Conservation (phyloP, 768 basidiomycete species). For the Hydnomerulius pinastri region DNA sequence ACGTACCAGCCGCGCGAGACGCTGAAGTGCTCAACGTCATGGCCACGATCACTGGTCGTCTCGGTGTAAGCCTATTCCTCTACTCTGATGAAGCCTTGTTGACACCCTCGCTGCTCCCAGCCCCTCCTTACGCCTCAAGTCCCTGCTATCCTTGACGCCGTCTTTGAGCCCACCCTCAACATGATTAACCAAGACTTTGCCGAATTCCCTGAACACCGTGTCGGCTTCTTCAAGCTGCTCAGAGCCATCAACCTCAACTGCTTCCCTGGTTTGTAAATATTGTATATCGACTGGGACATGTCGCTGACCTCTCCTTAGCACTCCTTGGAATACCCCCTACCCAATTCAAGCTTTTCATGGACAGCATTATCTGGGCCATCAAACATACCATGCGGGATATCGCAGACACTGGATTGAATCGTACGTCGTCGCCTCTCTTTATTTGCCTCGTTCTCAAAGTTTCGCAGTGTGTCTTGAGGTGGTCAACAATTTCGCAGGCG, state of each 20-base stretch:
- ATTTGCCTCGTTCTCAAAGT: constrained; percentile 5
- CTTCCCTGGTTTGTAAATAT: constrained; percentile 79
- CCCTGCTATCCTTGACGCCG: constrained; percentile 91
- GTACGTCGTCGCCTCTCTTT: constrained; percentile 39
- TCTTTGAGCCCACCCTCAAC: constrained; percentile 93
- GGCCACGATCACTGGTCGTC: constrained; percentile 87
- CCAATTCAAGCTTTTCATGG: constrained; percentile 98
- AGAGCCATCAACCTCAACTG: constrained; percentile 90
- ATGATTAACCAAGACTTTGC: constrained; percentile 99
- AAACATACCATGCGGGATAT: constrained; percentile 99
- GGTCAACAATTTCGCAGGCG: constrained; percentile 89
- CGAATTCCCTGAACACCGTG: constrained; percentile 98
- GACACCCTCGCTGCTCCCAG: constrained; percentile 41
- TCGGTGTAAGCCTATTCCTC: constrained; percentile 66
- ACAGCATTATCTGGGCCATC: constrained; percentile 99
- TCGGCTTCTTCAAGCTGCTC: constrained; percentile 94
- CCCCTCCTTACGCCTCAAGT: constrained; percentile 89
- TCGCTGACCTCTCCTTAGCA: constrained; percentile 38
- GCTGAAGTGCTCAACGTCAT: constrained; percentile 97
- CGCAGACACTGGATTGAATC: constrained; percentile 83
- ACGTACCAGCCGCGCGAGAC: constrained; percentile 90
- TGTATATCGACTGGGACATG: background rate
- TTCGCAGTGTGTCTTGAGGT: constrained; percentile 84
- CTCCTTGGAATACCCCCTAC: constrained; percentile 82
- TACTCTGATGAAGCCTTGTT: background rate